Conservation (phyloP, 371 early-diverging fungal genomes). For the Rhizomucor miehei region DNA sequence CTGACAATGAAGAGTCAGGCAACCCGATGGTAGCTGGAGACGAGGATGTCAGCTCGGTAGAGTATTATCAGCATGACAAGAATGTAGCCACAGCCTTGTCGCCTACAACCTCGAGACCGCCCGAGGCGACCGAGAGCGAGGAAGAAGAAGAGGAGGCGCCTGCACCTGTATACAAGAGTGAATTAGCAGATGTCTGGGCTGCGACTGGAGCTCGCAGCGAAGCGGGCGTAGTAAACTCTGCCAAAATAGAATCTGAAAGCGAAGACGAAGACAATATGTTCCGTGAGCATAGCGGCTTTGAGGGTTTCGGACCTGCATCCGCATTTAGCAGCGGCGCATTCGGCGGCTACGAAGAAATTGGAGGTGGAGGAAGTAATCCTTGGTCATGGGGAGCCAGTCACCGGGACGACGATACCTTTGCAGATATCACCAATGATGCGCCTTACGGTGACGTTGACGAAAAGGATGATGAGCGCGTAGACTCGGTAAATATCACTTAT, state of each 20-base stretch:
- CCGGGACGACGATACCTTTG: too few species aligned
- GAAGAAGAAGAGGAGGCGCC: slow-evolving; percentile 4
- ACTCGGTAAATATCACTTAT: too few species aligned
- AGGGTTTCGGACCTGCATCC: not conserved
- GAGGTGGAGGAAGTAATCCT: slow-evolving; percentile 13
- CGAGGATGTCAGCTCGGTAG: slow-evolving; percentile 52
- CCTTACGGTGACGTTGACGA: too few species aligned
- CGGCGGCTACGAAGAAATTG: slow-evolving; percentile 26
- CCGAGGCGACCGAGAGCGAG: slow-evolving; percentile 1
- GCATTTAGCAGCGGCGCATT: slow-evolving; percentile 8
- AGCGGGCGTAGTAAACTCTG: slow-evolving; percentile 3
- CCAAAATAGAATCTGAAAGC: slow-evolving; percentile 18
- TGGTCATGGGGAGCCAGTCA: slow-evolving; percentile 7
- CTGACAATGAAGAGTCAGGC: slow-evolving; percentile 32
- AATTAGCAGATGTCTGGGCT: slow-evolving; percentile 10
- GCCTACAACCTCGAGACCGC: not conserved
- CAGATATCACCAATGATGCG: too few species aligned
- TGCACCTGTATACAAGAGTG: slow-evolving; percentile 11
- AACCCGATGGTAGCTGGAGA: slow-evolving; percentile 61
- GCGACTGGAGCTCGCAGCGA: not conserved
- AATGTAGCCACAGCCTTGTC: slow-evolving; percentile 35
- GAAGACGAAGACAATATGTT: slow-evolving; percentile 21
- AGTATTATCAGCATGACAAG: slow-evolving; percentile 21
- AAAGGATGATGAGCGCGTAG: too few species aligned
- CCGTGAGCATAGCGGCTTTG: not conserved